Evolutionary conservation across 2,329 filamentous ascomycete genomes (phyloP), one percentile per base, ranked within the genome.

Genomic region (Phaeosphaeria sp.): DNA sequence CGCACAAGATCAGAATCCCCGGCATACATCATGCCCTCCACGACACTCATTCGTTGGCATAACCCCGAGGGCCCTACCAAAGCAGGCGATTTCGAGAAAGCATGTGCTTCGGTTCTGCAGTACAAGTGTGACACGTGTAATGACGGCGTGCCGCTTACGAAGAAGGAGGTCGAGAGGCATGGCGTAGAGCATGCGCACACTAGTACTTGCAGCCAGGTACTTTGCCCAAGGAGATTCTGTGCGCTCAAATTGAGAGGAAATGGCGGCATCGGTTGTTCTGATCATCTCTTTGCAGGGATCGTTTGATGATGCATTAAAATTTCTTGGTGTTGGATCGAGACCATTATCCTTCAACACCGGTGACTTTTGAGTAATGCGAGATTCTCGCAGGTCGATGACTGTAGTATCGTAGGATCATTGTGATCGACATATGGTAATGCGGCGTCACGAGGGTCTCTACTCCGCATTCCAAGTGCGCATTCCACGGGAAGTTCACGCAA

Each of bases 201-300:
- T 39, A 52, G 43, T 15, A 53, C 27, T 4, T 74, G 72, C 30
- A 33, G 55, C 8, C 52, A 61, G 1, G 39, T 39, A 7, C 49
- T 40, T 2, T 74, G 72, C 48, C 42, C 36, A 25, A 65, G 72
- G 22, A 64, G 72, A 22, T 74, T 74, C 36, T 74, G 72, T 47
- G 59, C 50, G 9, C 57, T 55, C 3, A 56, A 54, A 49, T 44
- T 30, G 22, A 56, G 25, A n/a, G 57, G 21, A n/a, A 45, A 48
- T 1, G 48, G 21, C 2, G 11, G 22, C 25, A 21, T 21, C 2
- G 52, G 53, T 11, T 54, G 60, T 42, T 56, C 59, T 22, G 60
- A 63, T 42, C 48, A 63, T 50, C 15, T 66, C 6, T 61, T 65
- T 18, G 22, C n/a, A 4, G 40, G n/a, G 3, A 18, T 18, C n/a